Evolutionary conservation across 352 stramenopile genomes (phyloP), one percentile per base, ranked within the genome.

Genomic region (Pythium pyrilobum): DNA sequence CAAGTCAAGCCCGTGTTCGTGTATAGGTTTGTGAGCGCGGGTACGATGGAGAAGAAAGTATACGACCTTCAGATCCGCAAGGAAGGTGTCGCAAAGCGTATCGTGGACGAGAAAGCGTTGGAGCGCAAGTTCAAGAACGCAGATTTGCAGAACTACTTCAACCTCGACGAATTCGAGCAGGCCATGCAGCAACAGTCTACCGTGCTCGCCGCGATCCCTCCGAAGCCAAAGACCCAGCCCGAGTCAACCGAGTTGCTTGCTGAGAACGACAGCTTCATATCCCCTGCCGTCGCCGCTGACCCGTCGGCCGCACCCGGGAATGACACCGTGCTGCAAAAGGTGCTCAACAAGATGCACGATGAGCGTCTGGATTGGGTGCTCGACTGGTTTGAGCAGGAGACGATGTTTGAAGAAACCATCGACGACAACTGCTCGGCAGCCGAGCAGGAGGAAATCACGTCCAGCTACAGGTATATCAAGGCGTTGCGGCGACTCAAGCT

Each of bases 11-110:
- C 80, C 9, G 90, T 97, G 15, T 97, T 89, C 56, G 89, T 98
- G 4, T 98, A 98, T 47, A 82, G 89, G 0, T 90, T 98, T 21
- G 89, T 98, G 40, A 83, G 87, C 13, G 85, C 78, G 25, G 88
- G 86, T 2, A 97, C 92, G 8, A 96, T 98, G 71, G 92, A 98
- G 67, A 95, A 97, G 56, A 96, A 96, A 45, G 87, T 97, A 16
- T 96, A 95, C 49, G 82, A 95, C 56, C 63, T 94, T 24, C 88
- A 97, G 55, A 94, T 94, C 52, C 80, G 78, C 25, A 97, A 97
- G 62, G 84, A 95, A 55, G 85, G 79, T 15, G 81, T 97, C 3
- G 81, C 84, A 1, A 95, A 94, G 62, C 80, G 85, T 20, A 91
- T 96, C 20, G 86, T 95, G 2, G 87, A 96, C 44, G 83, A 95